Percentiles rank a stretch among this genome's conserved stretches.
Evolutionary conservation across 129 eudicot genomes (phyloP).

Genomic region (Flaveria sonorensis): DNA sequence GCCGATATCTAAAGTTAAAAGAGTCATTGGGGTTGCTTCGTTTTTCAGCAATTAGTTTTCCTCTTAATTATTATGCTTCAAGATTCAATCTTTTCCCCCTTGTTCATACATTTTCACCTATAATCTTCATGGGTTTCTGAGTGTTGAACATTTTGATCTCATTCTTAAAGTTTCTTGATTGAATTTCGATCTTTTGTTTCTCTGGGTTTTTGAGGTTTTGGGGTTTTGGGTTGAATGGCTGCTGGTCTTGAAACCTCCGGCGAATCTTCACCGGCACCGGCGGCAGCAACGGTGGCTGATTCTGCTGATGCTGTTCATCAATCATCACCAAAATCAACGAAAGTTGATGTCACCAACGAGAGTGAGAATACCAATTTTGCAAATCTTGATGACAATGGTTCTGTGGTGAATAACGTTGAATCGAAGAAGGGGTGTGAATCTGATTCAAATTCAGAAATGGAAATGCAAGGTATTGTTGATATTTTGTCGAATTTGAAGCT

Average conservation of each 20-base stretch:
- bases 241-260: conserved; percentile 63
- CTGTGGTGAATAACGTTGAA: background rate
- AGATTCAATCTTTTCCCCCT: conserved; percentile 17
- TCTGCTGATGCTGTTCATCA: conserved; percentile 32
- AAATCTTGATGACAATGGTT: conserved; percentile 16
- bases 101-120: conserved; percentile 7
- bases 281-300: conserved; percentile 19
- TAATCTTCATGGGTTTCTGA: background rate
- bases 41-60: conserved; percentile 28
- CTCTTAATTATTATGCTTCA: background rate
- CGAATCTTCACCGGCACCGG: conserved; percentile 43
- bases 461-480: conserved; percentile 69
- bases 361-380: conserved; percentile 30
- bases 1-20: conserved; percentile 20
- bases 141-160: background rate
- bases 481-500: conserved; percentile 74
- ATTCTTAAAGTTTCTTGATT: conserved; percentile 20
- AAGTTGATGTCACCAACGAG: conserved; percentile 28
- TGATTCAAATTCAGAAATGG: conserved; percentile 63
- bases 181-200: conserved; percentile 18
- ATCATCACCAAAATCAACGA: conserved; percentile 32
- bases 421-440: conserved; percentile 39
- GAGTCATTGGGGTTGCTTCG: conserved; percentile 40
- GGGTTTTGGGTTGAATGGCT: conserved; percentile 60
- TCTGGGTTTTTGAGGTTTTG: conserved; percentile 24